Base-by-base conservation (phyloP, 495 filamentous ascomycete species). In the Xylaria telfairii region DNA sequence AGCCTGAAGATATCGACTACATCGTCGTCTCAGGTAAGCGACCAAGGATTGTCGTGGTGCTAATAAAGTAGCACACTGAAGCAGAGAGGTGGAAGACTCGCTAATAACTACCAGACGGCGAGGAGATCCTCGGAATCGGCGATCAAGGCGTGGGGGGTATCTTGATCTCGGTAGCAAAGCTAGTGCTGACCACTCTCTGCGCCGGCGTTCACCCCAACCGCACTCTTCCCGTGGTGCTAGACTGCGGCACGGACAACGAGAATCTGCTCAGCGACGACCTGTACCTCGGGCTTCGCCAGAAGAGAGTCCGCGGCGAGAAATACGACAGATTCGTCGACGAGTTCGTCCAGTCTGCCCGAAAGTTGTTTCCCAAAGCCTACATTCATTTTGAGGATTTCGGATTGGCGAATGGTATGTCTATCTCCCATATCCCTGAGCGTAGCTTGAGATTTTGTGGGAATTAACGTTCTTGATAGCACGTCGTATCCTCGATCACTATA, bases 111-210 rank as follows among this genome's bases (percentile, higher is more conserved):
- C 3, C 37, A 82, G 79, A 83, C 74, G 79, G 84, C 28, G 82
- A 86, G 63, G 80, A 94, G 83, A 96, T 97, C 68, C 86, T 97
- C 7, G 94, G 94, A 0, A 95, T 97, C 66, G 94, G 94, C 3
- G 94, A 97, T 75, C 94, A 97, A 79, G 94, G 94, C n/a, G 91
- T 93, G 5, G 94, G 94, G 17, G 93, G 90, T 8, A 92, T 97
- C 63, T 81, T 96, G 19, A 97, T 97, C 63, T 93, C 91, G 3
- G 85, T 93, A 1, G 94, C 94, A 3, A 97, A 97, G 76, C 82
- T 97, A 17, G 90, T 90, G 8, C 82, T 97, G 41, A 94, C 92
- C 44, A 96, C 94, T 0, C 77, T 95, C 0, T 97, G 94, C 79
- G 93, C 91, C 44, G 94, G 94, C 0, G 91, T 97, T 41, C 91